Percentiles rank a stretch among this genome's conserved stretches.
These are phyloP conservation scores for Puccinia triticina DNA, from an alignment of 1,284 basidiomycete genomes.

Conservation along the genomic window DNA sequence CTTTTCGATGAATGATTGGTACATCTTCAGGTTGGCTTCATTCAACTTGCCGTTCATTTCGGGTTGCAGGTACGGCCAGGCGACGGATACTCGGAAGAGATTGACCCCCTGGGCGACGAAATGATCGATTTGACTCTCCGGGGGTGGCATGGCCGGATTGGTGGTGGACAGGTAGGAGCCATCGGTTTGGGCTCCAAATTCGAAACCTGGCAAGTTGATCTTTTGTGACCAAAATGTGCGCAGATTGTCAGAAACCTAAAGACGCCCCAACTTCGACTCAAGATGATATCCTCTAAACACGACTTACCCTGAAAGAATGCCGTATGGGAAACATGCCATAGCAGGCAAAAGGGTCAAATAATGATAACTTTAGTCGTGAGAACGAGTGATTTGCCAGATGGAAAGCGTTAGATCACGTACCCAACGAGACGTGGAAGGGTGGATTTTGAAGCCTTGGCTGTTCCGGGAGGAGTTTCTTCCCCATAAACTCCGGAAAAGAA, in stretches of 20 bases:
- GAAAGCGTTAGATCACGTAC: not conserved
- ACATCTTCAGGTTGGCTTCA: not conserved
- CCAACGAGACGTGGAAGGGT: slow-evolving; percentile 1
- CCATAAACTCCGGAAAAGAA: not conserved
- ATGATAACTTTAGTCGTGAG: not conserved
- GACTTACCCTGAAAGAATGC: slow-evolving; percentile 6
- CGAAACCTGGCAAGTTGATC: slow-evolving; percentile 42
- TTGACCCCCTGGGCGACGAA: slow-evolving; percentile 24
- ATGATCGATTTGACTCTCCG: slow-evolving; percentile 25
- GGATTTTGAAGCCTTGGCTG: too few species aligned
- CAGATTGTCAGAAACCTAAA: not conserved
- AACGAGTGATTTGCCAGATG: not conserved
- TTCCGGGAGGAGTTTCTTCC: not conserved
- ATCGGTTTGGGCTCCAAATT: slow-evolving; percentile 23
- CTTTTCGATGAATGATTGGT: not conserved
- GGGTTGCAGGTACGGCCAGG: slow-evolving; percentile 24
- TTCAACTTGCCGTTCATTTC: slow-evolving; percentile 6
- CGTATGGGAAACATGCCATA: not conserved
- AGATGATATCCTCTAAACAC: not conserved
- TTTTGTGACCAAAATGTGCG: not conserved
- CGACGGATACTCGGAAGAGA: slow-evolving; percentile 20
- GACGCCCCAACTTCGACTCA: not conserved
- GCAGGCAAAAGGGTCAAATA: too few species aligned
- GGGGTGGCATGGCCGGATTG: slow-evolving; percentile 5
- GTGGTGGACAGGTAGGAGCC: not conserved